These are phyloP conservation scores for Eucalyptus brandiana DNA, from an alignment of 345 rosid genomes.

Conservation along the genomic window DNA sequence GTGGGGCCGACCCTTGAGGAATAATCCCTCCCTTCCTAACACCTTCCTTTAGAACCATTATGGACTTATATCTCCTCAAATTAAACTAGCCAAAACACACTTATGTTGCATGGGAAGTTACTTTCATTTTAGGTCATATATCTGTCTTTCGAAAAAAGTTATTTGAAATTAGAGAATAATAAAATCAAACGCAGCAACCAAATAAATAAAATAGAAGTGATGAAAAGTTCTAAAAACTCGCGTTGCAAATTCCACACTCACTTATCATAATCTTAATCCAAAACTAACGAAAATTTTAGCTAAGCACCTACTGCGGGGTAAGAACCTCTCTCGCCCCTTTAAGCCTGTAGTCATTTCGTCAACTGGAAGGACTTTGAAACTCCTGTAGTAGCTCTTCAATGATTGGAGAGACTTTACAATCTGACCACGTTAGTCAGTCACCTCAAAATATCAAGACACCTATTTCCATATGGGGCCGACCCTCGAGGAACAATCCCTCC, in stretches of 20 bases:
- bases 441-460: background rate
- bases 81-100: too few species aligned
- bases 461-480: background rate
- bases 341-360: background rate
- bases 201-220: background rate
- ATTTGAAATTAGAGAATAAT: background rate
- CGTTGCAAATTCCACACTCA: too few species aligned
- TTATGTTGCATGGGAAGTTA: too few species aligned
- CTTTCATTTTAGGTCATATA: background rate
- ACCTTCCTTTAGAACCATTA: background rate
- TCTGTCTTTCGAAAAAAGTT: background rate
- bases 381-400: too few species aligned
- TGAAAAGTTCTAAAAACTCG: too few species aligned
- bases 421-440: background rate
- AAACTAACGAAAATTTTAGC: too few species aligned
- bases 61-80: background rate
- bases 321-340: too few species aligned
- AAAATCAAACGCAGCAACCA: background rate
- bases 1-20: fast-evolving
- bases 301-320: too few species aligned
- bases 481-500: background rate
- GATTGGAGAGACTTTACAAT: too few species aligned
- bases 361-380: too few species aligned
- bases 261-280: too few species aligned
- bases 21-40: background rate